Conservation (phyloP, 1,284 basidiomycete species). For the Singerocomus inundabilis region DNA sequence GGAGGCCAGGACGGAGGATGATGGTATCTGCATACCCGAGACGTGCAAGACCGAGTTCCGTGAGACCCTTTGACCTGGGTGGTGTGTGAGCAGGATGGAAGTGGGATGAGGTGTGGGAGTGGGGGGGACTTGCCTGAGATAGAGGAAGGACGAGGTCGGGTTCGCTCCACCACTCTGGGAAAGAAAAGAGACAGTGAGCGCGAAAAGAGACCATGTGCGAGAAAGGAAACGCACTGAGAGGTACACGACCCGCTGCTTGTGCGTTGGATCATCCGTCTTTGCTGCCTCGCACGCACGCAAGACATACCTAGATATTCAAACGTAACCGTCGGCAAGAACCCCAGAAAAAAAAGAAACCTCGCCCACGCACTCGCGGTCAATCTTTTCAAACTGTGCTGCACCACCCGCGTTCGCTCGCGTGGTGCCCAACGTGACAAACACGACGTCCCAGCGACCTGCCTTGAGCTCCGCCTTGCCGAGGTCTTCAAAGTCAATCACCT, state of each 20-base stretch:
- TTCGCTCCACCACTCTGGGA: slow-evolving; percentile 48
- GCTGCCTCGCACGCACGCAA: slow-evolving; percentile 67
- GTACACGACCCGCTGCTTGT: slow-evolving; percentile 63
- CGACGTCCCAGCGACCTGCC: slow-evolving; percentile 64
- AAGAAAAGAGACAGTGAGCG: neutral
- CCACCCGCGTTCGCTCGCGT: slow-evolving; percentile 59
- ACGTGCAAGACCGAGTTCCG: slow-evolving; percentile 63
- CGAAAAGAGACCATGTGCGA: neutral
- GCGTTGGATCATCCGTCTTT: slow-evolving; percentile 42
- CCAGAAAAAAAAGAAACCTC: neutral
- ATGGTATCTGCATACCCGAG: slow-evolving; percentile 70
- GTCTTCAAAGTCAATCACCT: slow-evolving; percentile 65
- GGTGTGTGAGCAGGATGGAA: neutral
- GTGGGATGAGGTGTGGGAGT: neutral
- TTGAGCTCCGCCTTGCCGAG: slow-evolving; percentile 49
- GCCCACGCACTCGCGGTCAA: slow-evolving; percentile 64
- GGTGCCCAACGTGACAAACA: slow-evolving; percentile 63
- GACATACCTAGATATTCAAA: slow-evolving; percentile 70
- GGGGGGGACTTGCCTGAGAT: slow-evolving; percentile 39
- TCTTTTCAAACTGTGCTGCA: slow-evolving; percentile 64
- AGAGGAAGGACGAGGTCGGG: slow-evolving; percentile 50
- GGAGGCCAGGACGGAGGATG: slow-evolving; percentile 59
- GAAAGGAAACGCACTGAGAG: slow-evolving; percentile 51
- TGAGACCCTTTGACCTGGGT: slow-evolving; percentile 67
- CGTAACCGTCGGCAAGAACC: too few relatives aligned